Evolutionary conservation across 192 early-diverging fungal genomes (phyloP).

Genomic region (Gigaspora rosea): DNA sequence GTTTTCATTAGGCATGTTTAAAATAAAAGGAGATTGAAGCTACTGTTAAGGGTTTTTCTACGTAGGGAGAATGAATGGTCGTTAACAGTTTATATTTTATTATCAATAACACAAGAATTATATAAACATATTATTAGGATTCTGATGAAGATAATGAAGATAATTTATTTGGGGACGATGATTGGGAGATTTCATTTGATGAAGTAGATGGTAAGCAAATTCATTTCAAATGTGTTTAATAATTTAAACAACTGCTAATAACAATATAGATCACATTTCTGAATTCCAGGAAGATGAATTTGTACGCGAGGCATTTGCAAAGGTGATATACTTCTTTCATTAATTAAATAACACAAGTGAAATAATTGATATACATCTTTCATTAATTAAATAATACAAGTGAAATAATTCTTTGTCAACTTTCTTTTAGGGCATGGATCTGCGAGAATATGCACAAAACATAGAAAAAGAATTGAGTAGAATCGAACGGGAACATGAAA

Average conservation of each 20-base stretch:
- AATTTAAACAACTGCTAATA: background rate
- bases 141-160: no score
- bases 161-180: constrained; percentile 20
- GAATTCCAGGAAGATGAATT: constrained; percentile 85
- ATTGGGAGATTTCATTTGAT: constrained; percentile 54
- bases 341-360: background rate
- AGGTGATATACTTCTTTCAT: constrained; percentile 40
- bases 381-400: background rate
- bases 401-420: constrained; percentile 1
- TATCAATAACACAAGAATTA: no score
- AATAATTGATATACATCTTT: constrained; percentile 9
- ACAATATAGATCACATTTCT: constrained; percentile 57
- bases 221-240: background rate
- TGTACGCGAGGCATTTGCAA: constrained; percentile 76
- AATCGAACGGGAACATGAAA: constrained; percentile 71
- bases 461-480: constrained; percentile 72
- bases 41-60: no score
- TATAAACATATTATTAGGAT: no score
- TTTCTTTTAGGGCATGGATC: constrained; percentile 67
- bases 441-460: constrained; percentile 81
- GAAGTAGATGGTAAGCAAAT: constrained; percentile 55
- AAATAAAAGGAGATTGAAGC: no score
- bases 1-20: no score
- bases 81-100: no score
- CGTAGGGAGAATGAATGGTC: no score